phyloP scores from a whole-genome alignment of 192 early-diverging fungal species.

The Podila epigama region DNA sequence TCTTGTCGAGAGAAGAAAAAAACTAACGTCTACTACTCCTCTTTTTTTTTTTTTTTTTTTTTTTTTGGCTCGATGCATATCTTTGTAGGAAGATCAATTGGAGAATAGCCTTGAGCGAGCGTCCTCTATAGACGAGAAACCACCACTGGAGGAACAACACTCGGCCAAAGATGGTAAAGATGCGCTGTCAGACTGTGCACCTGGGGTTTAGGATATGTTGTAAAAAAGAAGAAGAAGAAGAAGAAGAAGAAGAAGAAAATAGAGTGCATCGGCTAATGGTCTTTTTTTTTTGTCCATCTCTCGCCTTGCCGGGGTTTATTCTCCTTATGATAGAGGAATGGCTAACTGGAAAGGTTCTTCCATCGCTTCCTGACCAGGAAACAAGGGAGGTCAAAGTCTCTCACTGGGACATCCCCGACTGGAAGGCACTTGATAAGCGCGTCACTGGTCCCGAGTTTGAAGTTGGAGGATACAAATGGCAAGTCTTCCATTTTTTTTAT shows the following conservation, averaged over 20 bases:
- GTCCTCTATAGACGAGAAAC: conserved; percentile 18
- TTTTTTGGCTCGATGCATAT: background rate
- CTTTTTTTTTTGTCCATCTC: background rate
- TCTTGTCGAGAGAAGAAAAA: background rate
- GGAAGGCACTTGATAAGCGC: conserved; percentile 49
- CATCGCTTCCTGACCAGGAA: conserved; percentile 46
- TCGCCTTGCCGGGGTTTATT: too few species aligned
- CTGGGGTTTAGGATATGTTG: too few species aligned
- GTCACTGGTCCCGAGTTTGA: conserved; percentile 58
- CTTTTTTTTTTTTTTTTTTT: background rate
- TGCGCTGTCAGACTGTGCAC: conserved; percentile 13
- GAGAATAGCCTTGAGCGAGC: conserved; percentile 17
- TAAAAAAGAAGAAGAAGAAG: background rate
- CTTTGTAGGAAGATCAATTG: conserved; percentile 29
- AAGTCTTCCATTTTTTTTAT: background rate
- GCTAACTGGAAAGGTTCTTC: conserved; percentile 50
- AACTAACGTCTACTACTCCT: background rate
- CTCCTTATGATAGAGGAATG: conserved; percentile 37
- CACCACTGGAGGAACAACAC: conserved; percentile 26
- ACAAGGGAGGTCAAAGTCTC: conserved; percentile 43
- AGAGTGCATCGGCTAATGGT: background rate
- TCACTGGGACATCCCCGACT: conserved; percentile 52
- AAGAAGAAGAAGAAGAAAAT: background rate
- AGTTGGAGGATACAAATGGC: conserved; percentile 58
- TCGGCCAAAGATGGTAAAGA: conserved; percentile 3